A percentile compares a stretch with the other conserved stretches of the same genome.
Evolutionary conservation across 805 yeast species (phyloP).

Genomic region (Lipomyces orientalis): DNA sequence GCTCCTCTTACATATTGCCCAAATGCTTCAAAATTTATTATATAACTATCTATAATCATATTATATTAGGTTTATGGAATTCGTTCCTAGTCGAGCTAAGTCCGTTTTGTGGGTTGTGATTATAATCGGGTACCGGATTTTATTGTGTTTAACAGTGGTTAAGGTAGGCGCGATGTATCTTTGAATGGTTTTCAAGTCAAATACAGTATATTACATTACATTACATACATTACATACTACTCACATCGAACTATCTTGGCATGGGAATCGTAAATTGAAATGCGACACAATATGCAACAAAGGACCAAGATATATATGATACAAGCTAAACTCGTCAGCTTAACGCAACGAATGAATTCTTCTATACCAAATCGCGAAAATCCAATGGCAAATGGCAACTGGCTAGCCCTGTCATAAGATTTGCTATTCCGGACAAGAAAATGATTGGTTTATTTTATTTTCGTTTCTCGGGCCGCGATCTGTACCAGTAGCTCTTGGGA

Average conservation of each 20-base stretch:
- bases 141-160: neutral
- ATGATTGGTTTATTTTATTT: neutral
- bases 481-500: conserved; percentile 29
- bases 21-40: too few relatives aligned
- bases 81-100: neutral
- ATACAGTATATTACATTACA: neutral
- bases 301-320: neutral
- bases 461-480: conserved; percentile 7
- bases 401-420: neutral
- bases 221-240: neutral
- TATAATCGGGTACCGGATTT: neutral
- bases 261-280: neutral
- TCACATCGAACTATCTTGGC: neutral
- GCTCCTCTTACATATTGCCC: neutral
- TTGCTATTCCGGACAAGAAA: neutral
- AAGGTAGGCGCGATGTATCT: neutral
- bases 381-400: neutral
- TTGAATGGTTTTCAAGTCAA: neutral
- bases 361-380: neutral
- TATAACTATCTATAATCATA: neutral
- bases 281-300: neutral
- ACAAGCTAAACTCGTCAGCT: neutral
- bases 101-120: neutral
- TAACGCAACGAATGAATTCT: neutral
- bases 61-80: neutral